Evolutionary conservation across 129 eudicot genomes (phyloP).

Genomic region (Flaveria robusta): DNA sequence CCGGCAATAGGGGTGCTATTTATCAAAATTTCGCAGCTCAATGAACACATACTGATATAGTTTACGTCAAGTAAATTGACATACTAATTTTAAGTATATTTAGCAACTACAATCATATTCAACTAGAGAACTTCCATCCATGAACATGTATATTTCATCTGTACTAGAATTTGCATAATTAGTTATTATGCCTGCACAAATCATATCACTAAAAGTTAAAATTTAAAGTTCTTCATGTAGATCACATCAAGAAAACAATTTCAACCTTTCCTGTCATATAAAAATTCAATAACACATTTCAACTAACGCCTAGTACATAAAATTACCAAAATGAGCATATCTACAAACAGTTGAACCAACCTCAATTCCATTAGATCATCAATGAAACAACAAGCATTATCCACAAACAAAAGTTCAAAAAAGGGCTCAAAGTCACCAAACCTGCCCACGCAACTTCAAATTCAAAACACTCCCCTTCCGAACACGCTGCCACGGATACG

Average conservation of each 20-base stretch:
- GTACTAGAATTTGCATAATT: not conserved
- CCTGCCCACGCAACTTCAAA: slow-evolving; percentile 90
- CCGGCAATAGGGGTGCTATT: not conserved
- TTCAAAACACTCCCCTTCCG: slow-evolving; percentile 82
- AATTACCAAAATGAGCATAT: not conserved
- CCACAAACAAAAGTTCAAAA: too few relatives aligned
- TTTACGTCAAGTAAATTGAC: not conserved
- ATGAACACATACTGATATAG: not conserved
- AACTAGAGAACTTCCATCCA: too few relatives aligned
- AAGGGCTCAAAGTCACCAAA: slow-evolving; percentile 9
- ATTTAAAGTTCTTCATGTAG: not conserved
- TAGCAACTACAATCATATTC: not conserved
- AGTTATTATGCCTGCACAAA: not conserved
- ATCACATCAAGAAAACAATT: not conserved
- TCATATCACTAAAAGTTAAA: not conserved
- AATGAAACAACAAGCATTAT: not conserved
- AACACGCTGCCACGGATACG: slow-evolving; percentile 91
- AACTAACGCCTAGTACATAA: not conserved
- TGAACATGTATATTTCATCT: not conserved
- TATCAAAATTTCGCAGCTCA: not conserved
- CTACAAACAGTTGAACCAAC: not conserved
- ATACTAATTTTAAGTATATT: not conserved
- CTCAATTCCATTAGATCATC: not conserved
- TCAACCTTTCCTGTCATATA: not conserved
- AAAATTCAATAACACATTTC: not conserved